These are phyloP conservation scores for Pulveroboletus sp. DNA, from an alignment of 768 basidiomycete species.

Conservation along the genomic window DNA sequence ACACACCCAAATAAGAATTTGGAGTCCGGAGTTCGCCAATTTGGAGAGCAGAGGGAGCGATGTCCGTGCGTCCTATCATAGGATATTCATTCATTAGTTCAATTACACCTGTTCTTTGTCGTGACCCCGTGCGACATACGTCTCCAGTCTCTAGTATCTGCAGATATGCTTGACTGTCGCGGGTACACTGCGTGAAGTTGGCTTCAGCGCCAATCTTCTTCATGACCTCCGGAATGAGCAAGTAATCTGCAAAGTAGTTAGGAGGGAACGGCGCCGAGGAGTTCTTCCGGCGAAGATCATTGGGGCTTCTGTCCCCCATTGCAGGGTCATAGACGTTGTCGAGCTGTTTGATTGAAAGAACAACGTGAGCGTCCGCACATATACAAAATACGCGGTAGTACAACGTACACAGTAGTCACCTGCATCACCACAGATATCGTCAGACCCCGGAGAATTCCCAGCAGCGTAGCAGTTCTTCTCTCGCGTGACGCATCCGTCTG, in stretches of 20 bases:
- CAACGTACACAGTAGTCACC: conserved; percentile 55
- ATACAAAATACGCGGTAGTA: too few species aligned
- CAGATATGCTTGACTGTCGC: conserved; percentile 38
- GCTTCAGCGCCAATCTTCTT: conserved; percentile 51
- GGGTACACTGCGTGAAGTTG: conserved; percentile 48
- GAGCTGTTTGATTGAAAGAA: conserved; percentile 29
- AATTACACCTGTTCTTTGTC: not conserved
- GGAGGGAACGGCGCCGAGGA: conserved; percentile 53
- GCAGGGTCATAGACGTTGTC: conserved; percentile 52
- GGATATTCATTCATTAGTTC: not conserved
- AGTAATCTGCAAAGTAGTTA: conserved; percentile 50
- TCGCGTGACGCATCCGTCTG: conserved; percentile 53
- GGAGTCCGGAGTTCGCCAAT: conserved; percentile 36
- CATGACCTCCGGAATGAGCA: conserved; percentile 35
- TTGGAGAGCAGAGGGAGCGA: conserved; percentile 35
- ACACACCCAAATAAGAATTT: conserved; percentile 39
- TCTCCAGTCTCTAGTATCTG: conserved; percentile 55
- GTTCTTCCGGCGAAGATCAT: conserved; percentile 62
- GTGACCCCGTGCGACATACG: conserved; percentile 34
- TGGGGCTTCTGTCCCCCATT: conserved; percentile 48
- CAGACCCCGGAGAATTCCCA: conserved; percentile 42
- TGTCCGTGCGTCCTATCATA: conserved; percentile 35
- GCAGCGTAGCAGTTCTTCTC: conserved; percentile 57
- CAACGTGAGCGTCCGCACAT: not conserved
- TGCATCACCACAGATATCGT: conserved; percentile 48